Conservation (phyloP, 441 rosid genomes). For the Brassica balearica region DNA sequence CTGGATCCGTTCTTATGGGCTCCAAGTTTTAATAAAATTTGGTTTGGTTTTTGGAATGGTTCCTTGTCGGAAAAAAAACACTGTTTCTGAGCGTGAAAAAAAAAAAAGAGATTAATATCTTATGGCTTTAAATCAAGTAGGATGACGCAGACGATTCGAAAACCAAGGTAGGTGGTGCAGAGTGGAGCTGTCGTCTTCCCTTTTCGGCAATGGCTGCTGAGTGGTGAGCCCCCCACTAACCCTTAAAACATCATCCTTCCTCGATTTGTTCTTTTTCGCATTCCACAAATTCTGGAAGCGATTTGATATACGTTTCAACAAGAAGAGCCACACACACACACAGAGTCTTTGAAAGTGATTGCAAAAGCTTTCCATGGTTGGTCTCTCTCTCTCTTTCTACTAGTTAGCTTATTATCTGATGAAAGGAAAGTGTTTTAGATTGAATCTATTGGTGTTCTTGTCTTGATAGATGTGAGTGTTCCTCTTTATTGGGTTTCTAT, state of each 20-base stretch:
- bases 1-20: background rate
- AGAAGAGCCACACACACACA: conserved; percentile 25
- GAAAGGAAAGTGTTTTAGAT: conserved; percentile 1
- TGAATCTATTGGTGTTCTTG: conserved; percentile 8
- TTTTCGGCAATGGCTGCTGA: conserved; percentile 32
- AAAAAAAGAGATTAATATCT: background rate
- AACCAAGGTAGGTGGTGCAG: conserved; percentile 37
- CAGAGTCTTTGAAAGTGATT: background rate
- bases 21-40: background rate
- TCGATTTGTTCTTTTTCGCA: background rate
- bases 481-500: background rate
- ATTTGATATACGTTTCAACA: conserved; percentile 14
- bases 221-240: conserved; percentile 24
- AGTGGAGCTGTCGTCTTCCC: conserved; percentile 11
- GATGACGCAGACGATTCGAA: conserved; percentile 31
- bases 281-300: conserved; percentile 7
- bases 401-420: background rate
- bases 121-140: conserved; percentile 24
- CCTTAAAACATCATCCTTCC: conserved; percentile 23
- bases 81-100: background rate
- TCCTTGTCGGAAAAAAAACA: background rate
- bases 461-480: conserved; percentile 7
- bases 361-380: conserved; percentile 31
- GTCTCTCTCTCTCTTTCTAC: conserved; percentile 10
- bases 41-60: background rate